Base-by-base conservation (phyloP, 306 rosid species). In the Trifolium fragiferum region DNA sequence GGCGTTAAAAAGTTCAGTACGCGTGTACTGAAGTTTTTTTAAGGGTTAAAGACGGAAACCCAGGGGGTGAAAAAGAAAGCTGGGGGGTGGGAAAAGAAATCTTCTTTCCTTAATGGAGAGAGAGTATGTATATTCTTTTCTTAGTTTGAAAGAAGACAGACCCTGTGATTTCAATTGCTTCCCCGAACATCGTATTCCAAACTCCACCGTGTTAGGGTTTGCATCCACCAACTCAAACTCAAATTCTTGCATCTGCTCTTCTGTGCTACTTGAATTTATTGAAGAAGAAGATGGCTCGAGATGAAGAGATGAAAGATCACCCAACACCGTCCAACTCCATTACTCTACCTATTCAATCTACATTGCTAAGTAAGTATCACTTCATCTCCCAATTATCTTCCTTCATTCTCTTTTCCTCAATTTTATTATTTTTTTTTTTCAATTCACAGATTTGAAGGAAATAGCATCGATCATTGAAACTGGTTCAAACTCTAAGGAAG, bases 401-500 rank as follows among this genome's bases (percentile, higher is more conserved):
- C 32, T 49, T 0, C 5, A 5, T 49, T n/a, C 6, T 50, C 1
- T 14, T 60, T 27, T 27, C 1, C 18, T 8, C 0, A 13, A 25
- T 6, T 4, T 11, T n/a, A n/a, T n/a, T n/a, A n/a, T n/a, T n/a
- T 19, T 1, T 12, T 32, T 12, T 40, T 43, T 25, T 19, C 35
- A 19, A 0, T 60, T 44, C 32, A 47, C 87, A 95, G 99, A 89
- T 86, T 89, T 95, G 89, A 92, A 90, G 88, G 99, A 92, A 85
- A 95, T 95, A 78, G 93, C 87, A 0, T 84, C 96, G 9, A 88
- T 87, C 16, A 88, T 95, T 41, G 98, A 89, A 84, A 89, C 92
- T 1, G 97, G 98, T 44, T 90, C 97, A 0, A 86, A 90, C 77
- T 85, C 85, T 10, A 85, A 91, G 77, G 99, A 95, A 82, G 97